Percentiles rank a stretch among this genome's conserved stretches.
Evolutionary conservation across 2,329 filamentous ascomycete species (phyloP).

Genomic region (Colletotrichum simmondsii): DNA sequence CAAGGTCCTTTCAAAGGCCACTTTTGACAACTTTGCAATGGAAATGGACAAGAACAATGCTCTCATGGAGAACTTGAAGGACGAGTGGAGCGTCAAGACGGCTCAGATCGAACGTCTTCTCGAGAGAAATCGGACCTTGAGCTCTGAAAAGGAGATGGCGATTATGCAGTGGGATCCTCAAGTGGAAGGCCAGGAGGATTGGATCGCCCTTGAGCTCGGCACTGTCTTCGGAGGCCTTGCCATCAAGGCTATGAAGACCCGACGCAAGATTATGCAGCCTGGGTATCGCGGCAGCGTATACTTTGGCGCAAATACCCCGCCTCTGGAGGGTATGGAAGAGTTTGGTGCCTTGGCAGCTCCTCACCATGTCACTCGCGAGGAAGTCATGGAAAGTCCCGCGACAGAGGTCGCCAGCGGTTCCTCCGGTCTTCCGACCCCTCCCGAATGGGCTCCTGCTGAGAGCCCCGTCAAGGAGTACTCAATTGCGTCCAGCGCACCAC

Average conservation of each 20-base stretch:
- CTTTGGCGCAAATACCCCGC: slow-evolving; percentile 31
- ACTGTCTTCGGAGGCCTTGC: slow-evolving; percentile 46
- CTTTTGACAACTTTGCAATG: slow-evolving; percentile 28
- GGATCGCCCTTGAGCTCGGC: slow-evolving; percentile 26
- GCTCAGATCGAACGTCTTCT: slow-evolving; percentile 47
- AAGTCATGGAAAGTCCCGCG: slow-evolving; percentile 46
- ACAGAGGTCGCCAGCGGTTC: slow-evolving; percentile 49
- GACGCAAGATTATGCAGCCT: slow-evolving; percentile 25
- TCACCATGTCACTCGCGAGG: slow-evolving; percentile 47
- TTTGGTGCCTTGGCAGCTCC: slow-evolving; percentile 31
- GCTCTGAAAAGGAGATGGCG: slow-evolving; percentile 15
- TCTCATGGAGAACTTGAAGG: slow-evolving; percentile 49
- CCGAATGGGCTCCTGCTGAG: slow-evolving; percentile 41
- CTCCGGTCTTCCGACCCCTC: slow-evolving; percentile 49
- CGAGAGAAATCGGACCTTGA: slow-evolving; percentile 45
- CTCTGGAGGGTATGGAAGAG: slow-evolving; percentile 19
- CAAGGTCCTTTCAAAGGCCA: slow-evolving; percentile 31
- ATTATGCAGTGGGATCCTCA: slow-evolving; percentile 22
- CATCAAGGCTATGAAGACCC: slow-evolving; percentile 20
- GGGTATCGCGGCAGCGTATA: slow-evolving; percentile 31
- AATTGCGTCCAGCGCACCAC: slow-evolving; percentile 13
- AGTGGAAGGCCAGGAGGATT: slow-evolving; percentile 20
- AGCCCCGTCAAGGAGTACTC: slow-evolving; percentile 21
- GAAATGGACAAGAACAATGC: slow-evolving; percentile 42
- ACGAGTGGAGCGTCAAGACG: slow-evolving; percentile 51